Evolutionary conservation across 1,284 basidiomycete genomes (phyloP), one percentile per base, ranked within the genome.

Genomic region (Tilletiaria anomala): DNA sequence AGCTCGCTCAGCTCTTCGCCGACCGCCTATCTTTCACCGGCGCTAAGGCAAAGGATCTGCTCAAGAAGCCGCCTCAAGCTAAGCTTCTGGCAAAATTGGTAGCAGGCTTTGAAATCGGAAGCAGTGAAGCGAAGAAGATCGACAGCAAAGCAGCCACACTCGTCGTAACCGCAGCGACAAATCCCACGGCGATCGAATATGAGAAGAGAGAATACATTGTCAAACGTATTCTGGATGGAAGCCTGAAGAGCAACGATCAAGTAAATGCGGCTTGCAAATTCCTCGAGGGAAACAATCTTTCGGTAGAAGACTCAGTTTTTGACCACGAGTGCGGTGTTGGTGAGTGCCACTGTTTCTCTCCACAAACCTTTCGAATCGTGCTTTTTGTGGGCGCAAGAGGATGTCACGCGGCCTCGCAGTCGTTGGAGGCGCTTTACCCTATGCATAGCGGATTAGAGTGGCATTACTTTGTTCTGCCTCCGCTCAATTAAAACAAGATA

Each of bases 291-390:
- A 74, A 78, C 54, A 67, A 74, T 17, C 44, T 71, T 12, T 78
- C 83, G 21, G 71, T 83, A 31, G 73, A 89, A 54, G 74, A 77
- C n/a, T 69, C 62, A 10, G 78, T 79, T 35, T 94, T 96, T 58
- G 76, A 91, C 60, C 72, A 75, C 51, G 74, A 77, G 15, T 86
- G 84, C 61, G 91, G 91, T 54, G 80, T 96, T 43, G 89, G 88
- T 88, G 56, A 58, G 83, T 73, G 12, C 21, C 6, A 48, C 34
- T 10, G n/a, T 23, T 20, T 40, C 43, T 45, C 42, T 44, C 48
- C 26, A 24, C 31, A 26, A 24, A n/a, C 26, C 20, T 21, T 17
- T 37, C n/a, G 16, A 39, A 5, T 37, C 24, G 17, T 1, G 19
- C 18, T 17, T 23, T 11, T 19, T 8, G 12, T 15, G n/a, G n/a